These are phyloP conservation scores for Ochetophila trinervis DNA, from an alignment of 306 rosid species.

Conservation along the genomic window DNA sequence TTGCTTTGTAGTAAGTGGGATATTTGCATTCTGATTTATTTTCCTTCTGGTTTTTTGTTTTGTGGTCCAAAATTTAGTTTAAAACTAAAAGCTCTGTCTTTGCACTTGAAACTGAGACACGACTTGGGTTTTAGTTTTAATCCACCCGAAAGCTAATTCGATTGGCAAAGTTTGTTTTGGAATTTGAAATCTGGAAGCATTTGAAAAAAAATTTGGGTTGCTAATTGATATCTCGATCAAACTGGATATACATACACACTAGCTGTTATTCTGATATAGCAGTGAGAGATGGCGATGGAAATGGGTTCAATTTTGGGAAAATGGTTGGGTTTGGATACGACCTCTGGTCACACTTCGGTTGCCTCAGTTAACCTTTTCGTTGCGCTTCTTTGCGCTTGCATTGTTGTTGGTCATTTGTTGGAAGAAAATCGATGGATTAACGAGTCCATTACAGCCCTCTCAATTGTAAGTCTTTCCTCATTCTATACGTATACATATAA, in stretches of 20 bases:
- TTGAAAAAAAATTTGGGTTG: neutral
- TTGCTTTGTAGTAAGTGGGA: no score
- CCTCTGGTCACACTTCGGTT: conserved; percentile 75
- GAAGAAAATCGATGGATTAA: conserved; percentile 89
- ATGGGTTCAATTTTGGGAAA: conserved; percentile 7
- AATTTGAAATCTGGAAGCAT: conserved; percentile 9
- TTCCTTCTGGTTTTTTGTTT: no score
- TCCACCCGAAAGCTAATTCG: neutral
- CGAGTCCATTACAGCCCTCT: conserved; percentile 89
- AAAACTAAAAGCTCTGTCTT: neutral
- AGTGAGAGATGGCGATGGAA: conserved; percentile 19
- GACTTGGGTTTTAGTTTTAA: neutral
- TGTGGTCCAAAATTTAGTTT: neutral
- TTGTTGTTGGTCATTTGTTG: conserved; percentile 76
- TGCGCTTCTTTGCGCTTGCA: conserved; percentile 85
- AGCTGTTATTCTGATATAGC: neutral
- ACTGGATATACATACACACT: neutral
- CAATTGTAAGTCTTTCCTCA: conserved; percentile 55
- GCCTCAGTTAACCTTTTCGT: conserved; percentile 83
- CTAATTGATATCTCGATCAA: neutral
- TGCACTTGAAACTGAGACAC: neutral
- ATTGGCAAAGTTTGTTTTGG: neutral
- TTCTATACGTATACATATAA: neutral
- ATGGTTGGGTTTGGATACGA: conserved; percentile 28
- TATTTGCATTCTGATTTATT: no score